These are phyloP conservation scores for Calocybe indica DNA, from an alignment of 768 basidiomycete genomes.

Conservation along the genomic window DNA sequence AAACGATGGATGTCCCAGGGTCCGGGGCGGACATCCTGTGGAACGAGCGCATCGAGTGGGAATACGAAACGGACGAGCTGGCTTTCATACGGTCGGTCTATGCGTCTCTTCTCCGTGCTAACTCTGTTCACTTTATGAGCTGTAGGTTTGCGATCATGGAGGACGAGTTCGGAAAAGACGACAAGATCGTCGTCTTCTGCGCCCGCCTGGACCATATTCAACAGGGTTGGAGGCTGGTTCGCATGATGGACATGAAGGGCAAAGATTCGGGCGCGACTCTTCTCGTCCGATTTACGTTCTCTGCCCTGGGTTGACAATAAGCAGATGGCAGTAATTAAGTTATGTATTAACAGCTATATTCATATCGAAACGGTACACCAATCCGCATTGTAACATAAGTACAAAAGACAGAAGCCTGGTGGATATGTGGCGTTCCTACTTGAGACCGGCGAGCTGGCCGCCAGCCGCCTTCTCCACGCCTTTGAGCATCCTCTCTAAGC, in stretches of 20 bases:
- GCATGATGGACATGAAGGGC: slow-evolving; percentile 45
- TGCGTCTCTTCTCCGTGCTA: not conserved
- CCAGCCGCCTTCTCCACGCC: slow-evolving; percentile 47
- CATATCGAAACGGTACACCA: too few species aligned
- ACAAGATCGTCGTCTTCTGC: slow-evolving; percentile 46
- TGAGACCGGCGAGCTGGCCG: not conserved
- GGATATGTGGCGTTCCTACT: not conserved
- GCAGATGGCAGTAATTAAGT: too few species aligned
- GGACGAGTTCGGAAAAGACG: slow-evolving; percentile 37
- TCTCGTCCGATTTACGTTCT: slow-evolving; percentile 20
- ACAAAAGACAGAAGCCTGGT: not conserved
- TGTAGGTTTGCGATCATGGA: slow-evolving; percentile 30
- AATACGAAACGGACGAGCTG: slow-evolving; percentile 42
- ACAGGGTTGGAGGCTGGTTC: slow-evolving; percentile 42
- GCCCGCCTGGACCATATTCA: slow-evolving; percentile 41
- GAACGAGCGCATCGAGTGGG: slow-evolving; percentile 43
- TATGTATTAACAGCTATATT: too few species aligned
- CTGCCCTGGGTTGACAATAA: too few species aligned
- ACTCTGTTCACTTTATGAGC: not conserved
- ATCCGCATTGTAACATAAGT: too few species aligned
- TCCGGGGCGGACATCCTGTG: slow-evolving; percentile 34
- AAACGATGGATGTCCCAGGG: slow-evolving; percentile 24
- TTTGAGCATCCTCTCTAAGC: slow-evolving; percentile 37
- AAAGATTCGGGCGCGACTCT: slow-evolving; percentile 39
- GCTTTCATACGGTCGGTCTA: slow-evolving; percentile 41